These are phyloP conservation scores for Macaranga tanarius DNA, from an alignment of 441 rosid species.

Conservation along the genomic window DNA sequence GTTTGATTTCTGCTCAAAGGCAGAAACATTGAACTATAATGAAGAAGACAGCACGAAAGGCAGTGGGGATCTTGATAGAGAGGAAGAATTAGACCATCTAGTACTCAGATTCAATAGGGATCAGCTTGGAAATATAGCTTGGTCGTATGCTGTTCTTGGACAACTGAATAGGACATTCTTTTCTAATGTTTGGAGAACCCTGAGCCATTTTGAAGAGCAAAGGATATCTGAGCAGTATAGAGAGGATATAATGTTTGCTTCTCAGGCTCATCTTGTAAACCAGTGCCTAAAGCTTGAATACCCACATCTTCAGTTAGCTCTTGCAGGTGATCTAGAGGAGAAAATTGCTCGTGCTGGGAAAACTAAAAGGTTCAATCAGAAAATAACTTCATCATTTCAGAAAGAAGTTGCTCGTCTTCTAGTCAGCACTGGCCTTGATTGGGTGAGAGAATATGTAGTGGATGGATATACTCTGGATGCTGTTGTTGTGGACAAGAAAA, in stretches of 20 bases:
- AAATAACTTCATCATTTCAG: constrained; percentile 77
- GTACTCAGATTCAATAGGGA: constrained; percentile 65
- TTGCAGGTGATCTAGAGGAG: constrained; percentile 54
- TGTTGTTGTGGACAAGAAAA: constrained; percentile 68
- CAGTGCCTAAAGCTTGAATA: constrained; percentile 80
- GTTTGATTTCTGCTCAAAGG: constrained; percentile 43
- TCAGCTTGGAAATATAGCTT: constrained; percentile 89
- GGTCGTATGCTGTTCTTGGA: constrained; percentile 97
- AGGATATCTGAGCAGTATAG: constrained; percentile 85
- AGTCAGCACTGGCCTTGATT: constrained; percentile 81
- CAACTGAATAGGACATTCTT: constrained; percentile 66
- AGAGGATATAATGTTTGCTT: constrained; percentile 89
- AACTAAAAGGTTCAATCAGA: constrained; percentile 83
- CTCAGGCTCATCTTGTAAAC: constrained; percentile 83
- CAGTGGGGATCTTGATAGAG: constrained; percentile 24
- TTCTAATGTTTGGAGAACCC: constrained; percentile 59
- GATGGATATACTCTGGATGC: constrained; percentile 87
- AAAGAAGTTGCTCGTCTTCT: constrained; percentile 88
- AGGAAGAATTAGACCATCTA: constrained; percentile 35
- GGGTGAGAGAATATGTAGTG: constrained; percentile 69
- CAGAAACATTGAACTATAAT: constrained; percentile 32
- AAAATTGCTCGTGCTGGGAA: constrained; percentile 66
- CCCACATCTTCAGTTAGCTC: constrained; percentile 67
- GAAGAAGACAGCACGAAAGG: constrained; percentile 27
- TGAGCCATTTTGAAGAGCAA: constrained; percentile 62